Evolutionary conservation across 139 green algal genomes (phyloP).

Genomic region (Chlorella sp.): DNA sequence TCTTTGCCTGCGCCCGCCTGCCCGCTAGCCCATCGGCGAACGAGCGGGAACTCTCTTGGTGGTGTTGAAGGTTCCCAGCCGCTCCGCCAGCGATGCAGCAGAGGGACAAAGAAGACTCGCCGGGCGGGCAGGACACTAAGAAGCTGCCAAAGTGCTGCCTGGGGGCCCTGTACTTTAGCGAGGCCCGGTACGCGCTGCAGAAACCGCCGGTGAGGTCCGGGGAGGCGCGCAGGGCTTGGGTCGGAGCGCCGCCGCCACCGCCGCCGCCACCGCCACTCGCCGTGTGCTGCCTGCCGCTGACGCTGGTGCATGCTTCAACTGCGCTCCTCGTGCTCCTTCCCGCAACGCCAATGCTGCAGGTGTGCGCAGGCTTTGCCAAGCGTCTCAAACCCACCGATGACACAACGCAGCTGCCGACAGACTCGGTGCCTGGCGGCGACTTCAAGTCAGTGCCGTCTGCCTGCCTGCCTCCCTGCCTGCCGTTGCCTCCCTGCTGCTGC

Average conservation of each 20-base stretch:
- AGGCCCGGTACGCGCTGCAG: conserved; percentile 23
- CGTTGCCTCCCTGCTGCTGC: background rate
- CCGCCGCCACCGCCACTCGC: background rate
- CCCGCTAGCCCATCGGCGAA: too few species aligned
- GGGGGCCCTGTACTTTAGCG: conserved; percentile 37
- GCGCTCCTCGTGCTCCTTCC: background rate
- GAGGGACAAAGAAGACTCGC: background rate
- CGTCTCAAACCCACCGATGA: conserved; percentile 2
- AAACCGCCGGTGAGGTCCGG: conserved; percentile 25
- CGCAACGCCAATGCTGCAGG: background rate
- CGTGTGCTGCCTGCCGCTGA: background rate
- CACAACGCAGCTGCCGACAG: conserved; percentile 30
- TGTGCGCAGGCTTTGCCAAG: conserved; percentile 39
- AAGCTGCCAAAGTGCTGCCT: conserved; percentile 20
- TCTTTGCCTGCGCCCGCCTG: background rate
- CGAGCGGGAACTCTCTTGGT: background rate
- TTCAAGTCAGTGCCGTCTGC: conserved; percentile 27
- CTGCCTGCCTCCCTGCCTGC: too few species aligned
- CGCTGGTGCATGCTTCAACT: background rate
- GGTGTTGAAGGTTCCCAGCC: background rate
- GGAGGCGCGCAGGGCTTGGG: background rate
- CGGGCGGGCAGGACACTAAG: background rate
- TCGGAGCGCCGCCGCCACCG: background rate
- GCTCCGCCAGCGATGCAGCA: background rate
- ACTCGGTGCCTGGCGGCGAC: conserved; percentile 46